Evolutionary conservation across 768 basidiomycete species (phyloP).

Genomic region (Suillus brevipes): DNA sequence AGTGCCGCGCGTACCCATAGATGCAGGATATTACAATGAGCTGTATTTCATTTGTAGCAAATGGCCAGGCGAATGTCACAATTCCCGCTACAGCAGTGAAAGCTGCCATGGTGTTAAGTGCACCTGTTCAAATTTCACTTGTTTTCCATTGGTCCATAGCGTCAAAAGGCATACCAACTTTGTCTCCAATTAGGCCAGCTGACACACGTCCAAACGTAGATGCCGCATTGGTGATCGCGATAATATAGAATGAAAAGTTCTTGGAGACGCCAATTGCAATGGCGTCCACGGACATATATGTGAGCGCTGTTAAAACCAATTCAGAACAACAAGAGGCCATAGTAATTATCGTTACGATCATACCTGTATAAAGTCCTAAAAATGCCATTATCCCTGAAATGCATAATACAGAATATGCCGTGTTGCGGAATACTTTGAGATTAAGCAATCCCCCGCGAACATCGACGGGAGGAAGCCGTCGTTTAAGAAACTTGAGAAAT

Average conservation of each 20-base stretch:
- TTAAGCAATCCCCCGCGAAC: slow-evolving; percentile 61
- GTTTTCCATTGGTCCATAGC: neutral
- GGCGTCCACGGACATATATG: slow-evolving; percentile 65
- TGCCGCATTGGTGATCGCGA: slow-evolving; percentile 67
- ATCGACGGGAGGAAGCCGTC: slow-evolving; percentile 55
- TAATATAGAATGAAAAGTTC: slow-evolving; percentile 60
- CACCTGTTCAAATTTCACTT: slow-evolving; percentile 39
- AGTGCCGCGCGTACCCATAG: slow-evolving; percentile 54
- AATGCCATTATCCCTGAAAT: slow-evolving; percentile 55
- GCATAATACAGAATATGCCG: slow-evolving; percentile 51
- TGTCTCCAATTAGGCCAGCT: slow-evolving; percentile 55
- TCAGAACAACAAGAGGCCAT: slow-evolving; percentile 11
- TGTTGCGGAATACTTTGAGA: slow-evolving; percentile 45
- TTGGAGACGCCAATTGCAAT: slow-evolving; percentile 45
- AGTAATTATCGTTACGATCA: slow-evolving; percentile 12
- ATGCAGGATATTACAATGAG: slow-evolving; percentile 56
- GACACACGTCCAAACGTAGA: slow-evolving; percentile 61
- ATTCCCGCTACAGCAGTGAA: slow-evolving; percentile 57
- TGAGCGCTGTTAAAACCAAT: slow-evolving; percentile 46
- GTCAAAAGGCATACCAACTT: slow-evolving; percentile 39
- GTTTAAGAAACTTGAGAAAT: slow-evolving; percentile 31
- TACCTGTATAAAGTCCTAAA: slow-evolving; percentile 70
- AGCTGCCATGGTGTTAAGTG: slow-evolving; percentile 69
- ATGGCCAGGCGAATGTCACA: slow-evolving; percentile 73
- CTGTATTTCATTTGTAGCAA: slow-evolving; percentile 41